Conservation (phyloP, 2,329 filamentous ascomycete species). For the Sordariomycetes sp. region DNA sequence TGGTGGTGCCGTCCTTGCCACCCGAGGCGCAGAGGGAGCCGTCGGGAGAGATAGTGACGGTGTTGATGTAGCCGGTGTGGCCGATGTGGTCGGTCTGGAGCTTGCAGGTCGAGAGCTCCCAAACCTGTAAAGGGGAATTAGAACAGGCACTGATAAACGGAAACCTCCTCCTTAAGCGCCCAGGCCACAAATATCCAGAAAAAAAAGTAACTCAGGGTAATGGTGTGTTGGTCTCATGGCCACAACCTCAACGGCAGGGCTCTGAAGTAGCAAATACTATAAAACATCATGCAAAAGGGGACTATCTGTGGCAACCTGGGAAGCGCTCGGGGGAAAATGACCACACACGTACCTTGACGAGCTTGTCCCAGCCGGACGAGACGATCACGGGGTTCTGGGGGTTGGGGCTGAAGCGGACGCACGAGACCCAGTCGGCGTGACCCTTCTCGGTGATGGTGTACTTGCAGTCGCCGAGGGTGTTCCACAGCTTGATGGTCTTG, state of each 20-base stretch:
- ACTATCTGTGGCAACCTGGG: neutral
- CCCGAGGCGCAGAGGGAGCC: conserved; percentile 97
- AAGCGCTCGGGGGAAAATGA: conserved; percentile 10
- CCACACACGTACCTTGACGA: conserved; percentile 80
- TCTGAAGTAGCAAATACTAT: conserved; percentile 99
- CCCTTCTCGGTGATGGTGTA: conserved; percentile 99
- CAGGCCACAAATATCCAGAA: neutral
- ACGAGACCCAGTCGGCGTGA: conserved; percentile 99
- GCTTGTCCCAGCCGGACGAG: conserved; percentile 97
- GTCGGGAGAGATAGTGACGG: conserved; percentile 98
- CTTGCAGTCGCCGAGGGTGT: conserved; percentile 99
- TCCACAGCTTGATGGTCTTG: conserved; percentile 99
- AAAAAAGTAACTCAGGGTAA: conserved; percentile 50
- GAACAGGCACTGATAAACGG: neutral
- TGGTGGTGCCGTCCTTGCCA: conserved; percentile 99
- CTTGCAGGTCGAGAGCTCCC: conserved; percentile 98
- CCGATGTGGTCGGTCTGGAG: conserved; percentile 99
- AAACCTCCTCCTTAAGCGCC: neutral
- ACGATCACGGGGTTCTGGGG: conserved; percentile 99
- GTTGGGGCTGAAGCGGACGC: conserved; percentile 99
- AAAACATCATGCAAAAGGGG: conserved; percentile 69
- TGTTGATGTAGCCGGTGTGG: conserved; percentile 99
- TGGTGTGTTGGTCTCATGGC: conserved; percentile 98
- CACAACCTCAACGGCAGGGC: conserved; percentile 42
- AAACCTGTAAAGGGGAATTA: conserved; percentile 54